phyloP scores from a whole-genome alignment of 75 land plant genomes.

The Sequoia sempervirens region DNA sequence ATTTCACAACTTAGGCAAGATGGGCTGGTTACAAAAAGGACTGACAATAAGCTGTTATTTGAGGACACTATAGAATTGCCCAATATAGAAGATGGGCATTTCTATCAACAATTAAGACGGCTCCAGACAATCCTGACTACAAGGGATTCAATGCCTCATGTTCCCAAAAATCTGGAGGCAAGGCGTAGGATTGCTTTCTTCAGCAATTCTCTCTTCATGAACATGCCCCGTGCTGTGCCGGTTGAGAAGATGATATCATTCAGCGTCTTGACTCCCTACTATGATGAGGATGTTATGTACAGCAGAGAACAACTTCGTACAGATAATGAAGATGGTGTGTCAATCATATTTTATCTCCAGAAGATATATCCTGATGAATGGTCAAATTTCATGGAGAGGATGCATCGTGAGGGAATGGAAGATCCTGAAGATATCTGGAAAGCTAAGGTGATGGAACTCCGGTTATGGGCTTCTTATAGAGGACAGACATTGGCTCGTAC shows the following conservation, averaged over 20 bases:
- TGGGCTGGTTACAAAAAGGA: neutral
- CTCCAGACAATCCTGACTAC: constrained; percentile 37
- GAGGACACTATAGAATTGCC: constrained; percentile 34
- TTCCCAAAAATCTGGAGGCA: constrained; percentile 40
- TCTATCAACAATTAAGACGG: constrained; percentile 26
- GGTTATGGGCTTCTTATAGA: constrained; percentile 50
- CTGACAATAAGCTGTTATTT: constrained; percentile 23
- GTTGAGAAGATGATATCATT: constrained; percentile 44
- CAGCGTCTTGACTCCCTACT: constrained; percentile 48
- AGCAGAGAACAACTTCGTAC: constrained; percentile 22
- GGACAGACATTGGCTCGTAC: constrained; percentile 55
- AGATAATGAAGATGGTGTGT: constrained; percentile 40
- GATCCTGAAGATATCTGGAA: constrained; percentile 18
- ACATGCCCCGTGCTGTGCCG: constrained; percentile 47
- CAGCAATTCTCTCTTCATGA: constrained; percentile 53
- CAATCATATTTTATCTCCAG: constrained; percentile 37
- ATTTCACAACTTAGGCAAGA: neutral
- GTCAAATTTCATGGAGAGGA: constrained; percentile 37
- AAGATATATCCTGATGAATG: constrained; percentile 34
- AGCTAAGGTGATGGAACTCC: constrained; percentile 25
- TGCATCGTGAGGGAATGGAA: constrained; percentile 7
- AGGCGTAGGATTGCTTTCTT: constrained; percentile 44
- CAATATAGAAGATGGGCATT: constrained; percentile 22
- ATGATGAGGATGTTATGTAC: constrained; percentile 41
- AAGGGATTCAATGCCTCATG: constrained; percentile 22